Percentiles rank a stretch among this genome's conserved stretches.
Evolutionary conservation across 1,284 basidiomycete species (phyloP).

Genomic region (Sphaerobolus stellatus): DNA sequence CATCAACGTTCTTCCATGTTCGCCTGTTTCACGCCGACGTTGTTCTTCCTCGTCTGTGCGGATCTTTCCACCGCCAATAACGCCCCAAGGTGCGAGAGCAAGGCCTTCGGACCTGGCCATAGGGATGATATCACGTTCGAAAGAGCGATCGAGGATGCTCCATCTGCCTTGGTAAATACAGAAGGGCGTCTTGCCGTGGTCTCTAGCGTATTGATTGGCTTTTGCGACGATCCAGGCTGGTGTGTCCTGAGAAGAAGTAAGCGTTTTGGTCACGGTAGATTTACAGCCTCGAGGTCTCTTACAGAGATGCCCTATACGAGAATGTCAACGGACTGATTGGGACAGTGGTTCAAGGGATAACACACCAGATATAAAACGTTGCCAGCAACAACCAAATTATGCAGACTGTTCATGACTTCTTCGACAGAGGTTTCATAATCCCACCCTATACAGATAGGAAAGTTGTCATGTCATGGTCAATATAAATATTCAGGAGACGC

Average conservation of each 20-base stretch:
- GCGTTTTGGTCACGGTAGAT: background rate
- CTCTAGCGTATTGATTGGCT: conserved; percentile 44
- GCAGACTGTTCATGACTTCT: conserved; percentile 2
- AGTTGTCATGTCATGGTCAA: background rate
- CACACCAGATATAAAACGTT: background rate
- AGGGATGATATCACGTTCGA: conserved; percentile 56
- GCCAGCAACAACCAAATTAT: background rate
- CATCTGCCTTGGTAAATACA: conserved; percentile 53
- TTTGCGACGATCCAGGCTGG: conserved; percentile 46
- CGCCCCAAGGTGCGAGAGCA: conserved; percentile 52
- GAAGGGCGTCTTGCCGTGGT: conserved; percentile 50
- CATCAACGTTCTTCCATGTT: conserved; percentile 38
- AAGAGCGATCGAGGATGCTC: conserved; percentile 48
- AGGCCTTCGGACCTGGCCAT: conserved; percentile 49
- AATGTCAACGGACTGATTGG: background rate
- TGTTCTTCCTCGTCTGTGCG: conserved; percentile 50
- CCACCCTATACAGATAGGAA: background rate
- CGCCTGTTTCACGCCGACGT: conserved; percentile 38
- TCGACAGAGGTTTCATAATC: background rate
- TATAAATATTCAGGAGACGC: background rate
- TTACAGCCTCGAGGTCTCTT: background rate
- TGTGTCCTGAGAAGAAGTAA: conserved; percentile 24
- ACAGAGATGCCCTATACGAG: background rate
- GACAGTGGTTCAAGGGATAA: background rate
- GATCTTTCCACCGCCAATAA: conserved; percentile 48